These are phyloP conservation scores for Pleurotus sapidus DNA, from an alignment of 768 basidiomycete species.

Conservation along the genomic window DNA sequence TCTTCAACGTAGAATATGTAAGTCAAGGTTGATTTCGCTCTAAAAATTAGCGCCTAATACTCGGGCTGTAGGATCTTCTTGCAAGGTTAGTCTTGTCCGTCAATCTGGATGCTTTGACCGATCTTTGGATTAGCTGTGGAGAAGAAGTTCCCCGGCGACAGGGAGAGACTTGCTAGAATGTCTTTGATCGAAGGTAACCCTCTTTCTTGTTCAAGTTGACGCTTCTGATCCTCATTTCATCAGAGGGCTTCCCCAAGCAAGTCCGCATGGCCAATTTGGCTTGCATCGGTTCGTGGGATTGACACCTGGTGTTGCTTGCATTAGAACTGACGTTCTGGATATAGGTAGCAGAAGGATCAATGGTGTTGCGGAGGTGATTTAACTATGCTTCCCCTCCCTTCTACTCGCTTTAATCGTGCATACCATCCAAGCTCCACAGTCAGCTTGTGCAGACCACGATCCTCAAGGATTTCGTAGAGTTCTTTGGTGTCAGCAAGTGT, in stretches of 20 bases:
- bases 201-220: neutral
- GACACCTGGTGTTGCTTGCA: conserved; percentile 8
- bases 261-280: conserved; percentile 92
- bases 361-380: conserved; percentile 83
- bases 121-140: conserved; percentile 62
- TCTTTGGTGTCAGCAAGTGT: conserved; percentile 80
- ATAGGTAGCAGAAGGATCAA: conserved; percentile 82
- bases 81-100: conserved; percentile 45
- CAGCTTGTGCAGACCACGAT: conserved; percentile 84
- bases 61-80: conserved; percentile 50
- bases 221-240: neutral
- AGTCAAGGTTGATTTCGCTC: conserved; percentile 14
- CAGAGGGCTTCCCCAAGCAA: conserved; percentile 84
- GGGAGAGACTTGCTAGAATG: conserved; percentile 79
- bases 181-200: conserved; percentile 81
- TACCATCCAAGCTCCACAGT: conserved; percentile 59
- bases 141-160: conserved; percentile 85
- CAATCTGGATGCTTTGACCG: neutral
- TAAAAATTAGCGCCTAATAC: neutral
- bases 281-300: conserved; percentile 58
- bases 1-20: conserved; percentile 44
- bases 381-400: neutral
- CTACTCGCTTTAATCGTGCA: no score
- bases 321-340: neutral
- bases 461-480: conserved; percentile 91